Conservation (phyloP, 257 asterid species). For the Solanum sparsipilum region DNA sequence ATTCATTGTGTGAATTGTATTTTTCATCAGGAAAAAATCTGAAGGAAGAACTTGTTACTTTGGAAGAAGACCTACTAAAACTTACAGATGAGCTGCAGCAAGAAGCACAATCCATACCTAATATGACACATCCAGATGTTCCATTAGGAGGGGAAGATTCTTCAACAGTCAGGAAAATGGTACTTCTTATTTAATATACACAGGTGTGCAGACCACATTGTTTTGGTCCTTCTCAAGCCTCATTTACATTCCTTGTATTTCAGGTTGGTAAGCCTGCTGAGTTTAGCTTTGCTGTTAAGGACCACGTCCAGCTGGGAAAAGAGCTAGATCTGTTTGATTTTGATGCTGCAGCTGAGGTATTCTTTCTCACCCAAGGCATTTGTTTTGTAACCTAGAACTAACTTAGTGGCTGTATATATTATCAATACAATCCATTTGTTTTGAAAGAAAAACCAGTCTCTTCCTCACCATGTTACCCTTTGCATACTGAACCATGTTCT, state of each 20-base stretch:
- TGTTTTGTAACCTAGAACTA: not conserved
- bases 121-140: too few relatives aligned
- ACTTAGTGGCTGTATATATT: not conserved
- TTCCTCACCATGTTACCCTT: not conserved
- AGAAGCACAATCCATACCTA: too few relatives aligned
- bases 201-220: too few relatives aligned
- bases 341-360: conserved; percentile 98
- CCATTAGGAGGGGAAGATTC: too few relatives aligned
- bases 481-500: not conserved
- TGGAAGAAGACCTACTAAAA: too few relatives aligned
- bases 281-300: conserved; percentile 69
- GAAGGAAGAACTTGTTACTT: too few relatives aligned
- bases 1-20: too few relatives aligned
- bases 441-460: not conserved
- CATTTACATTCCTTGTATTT: not conserved
- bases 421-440: not conserved
- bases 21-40: too few relatives aligned
- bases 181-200: too few relatives aligned
- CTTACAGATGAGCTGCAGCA: too few relatives aligned
- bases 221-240: too few relatives aligned
- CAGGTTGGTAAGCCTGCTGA: conserved; percentile 72
- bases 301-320: conserved; percentile 89
- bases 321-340: conserved; percentile 77
- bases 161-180: too few relatives aligned
- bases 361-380: conserved; percentile 22